Conservation (phyloP, 257 asterid species). For the Nicotiana tabacum region DNA sequence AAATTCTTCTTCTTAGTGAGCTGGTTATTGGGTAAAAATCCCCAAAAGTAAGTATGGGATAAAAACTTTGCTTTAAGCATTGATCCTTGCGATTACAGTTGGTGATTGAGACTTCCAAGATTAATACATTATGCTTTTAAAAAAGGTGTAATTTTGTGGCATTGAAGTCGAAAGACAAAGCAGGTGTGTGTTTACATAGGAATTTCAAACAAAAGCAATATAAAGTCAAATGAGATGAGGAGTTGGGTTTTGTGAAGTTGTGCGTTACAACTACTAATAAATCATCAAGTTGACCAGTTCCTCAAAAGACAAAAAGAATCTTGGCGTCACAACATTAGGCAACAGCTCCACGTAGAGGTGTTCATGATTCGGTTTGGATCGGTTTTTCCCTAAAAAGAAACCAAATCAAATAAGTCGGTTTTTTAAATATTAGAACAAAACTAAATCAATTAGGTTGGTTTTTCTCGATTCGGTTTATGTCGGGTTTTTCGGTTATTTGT, state of each 20-base stretch:
- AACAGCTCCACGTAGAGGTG: background rate
- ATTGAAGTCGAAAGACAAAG: slow-evolving; percentile 2
- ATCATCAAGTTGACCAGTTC: slow-evolving; percentile 5
- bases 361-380: too few species aligned
- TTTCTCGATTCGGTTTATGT: too few species aligned
- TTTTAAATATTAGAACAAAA: too few species aligned
- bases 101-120: background rate
- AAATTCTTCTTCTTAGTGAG: background rate
- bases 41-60: background rate
- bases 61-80: background rate
- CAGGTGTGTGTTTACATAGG: background rate
- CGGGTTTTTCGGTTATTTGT: too few species aligned
- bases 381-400: too few species aligned
- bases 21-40: background rate
- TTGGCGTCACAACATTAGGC: background rate
- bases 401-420: too few species aligned
- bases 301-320: background rate
- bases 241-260: background rate
- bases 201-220: background rate
- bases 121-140: background rate
- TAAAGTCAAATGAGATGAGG: background rate
- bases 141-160: background rate
- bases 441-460: too few species aligned
- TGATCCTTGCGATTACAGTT: background rate
- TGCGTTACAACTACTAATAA: slow-evolving; percentile 9